Conservation (phyloP, 108 stramenopile species). For the Discostella pseudostelligera region DNA sequence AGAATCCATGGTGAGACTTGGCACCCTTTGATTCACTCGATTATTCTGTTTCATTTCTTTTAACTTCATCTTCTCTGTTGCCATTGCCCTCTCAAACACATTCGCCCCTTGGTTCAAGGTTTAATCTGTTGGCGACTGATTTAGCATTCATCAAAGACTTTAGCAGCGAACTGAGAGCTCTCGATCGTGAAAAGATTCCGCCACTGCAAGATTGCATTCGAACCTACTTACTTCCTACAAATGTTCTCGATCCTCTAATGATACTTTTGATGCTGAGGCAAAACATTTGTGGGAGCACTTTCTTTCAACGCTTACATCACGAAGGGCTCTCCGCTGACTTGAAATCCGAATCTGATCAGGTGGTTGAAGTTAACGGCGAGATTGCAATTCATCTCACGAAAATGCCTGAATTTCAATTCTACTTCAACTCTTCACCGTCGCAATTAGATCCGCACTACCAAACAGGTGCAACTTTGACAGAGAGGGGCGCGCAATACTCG, state of each 20-base stretch:
- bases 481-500: constrained; percentile 60
- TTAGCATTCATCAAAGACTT: constrained; percentile 64
- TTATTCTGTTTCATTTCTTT: too few species aligned
- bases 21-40: too few species aligned
- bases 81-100: too few species aligned
- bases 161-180: constrained; percentile 40
- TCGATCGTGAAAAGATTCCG: constrained; percentile 46
- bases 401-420: constrained; percentile 36
- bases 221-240: constrained; percentile 56
- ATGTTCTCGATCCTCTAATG: constrained; percentile 61
- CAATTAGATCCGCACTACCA: constrained; percentile 63
- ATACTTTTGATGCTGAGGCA: constrained; percentile 67
- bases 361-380: constrained; percentile 12
- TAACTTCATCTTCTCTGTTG: too few species aligned
- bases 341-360: constrained; percentile 8
- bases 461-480: constrained; percentile 62
- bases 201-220: constrained; percentile 11
- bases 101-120: constrained; percentile 5
- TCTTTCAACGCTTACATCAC: constrained; percentile 62
- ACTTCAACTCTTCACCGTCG: constrained; percentile 39
- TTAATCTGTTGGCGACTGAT: constrained; percentile 50
- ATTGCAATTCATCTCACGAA: constrained; percentile 21
- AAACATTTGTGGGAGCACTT: constrained; percentile 73
- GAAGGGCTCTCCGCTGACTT: constrained; percentile 15
- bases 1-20: constrained; percentile 52